These are phyloP conservation scores for Vitis amurensis DNA, from an alignment of 164 flowering plant genomes.

Conservation along the genomic window DNA sequence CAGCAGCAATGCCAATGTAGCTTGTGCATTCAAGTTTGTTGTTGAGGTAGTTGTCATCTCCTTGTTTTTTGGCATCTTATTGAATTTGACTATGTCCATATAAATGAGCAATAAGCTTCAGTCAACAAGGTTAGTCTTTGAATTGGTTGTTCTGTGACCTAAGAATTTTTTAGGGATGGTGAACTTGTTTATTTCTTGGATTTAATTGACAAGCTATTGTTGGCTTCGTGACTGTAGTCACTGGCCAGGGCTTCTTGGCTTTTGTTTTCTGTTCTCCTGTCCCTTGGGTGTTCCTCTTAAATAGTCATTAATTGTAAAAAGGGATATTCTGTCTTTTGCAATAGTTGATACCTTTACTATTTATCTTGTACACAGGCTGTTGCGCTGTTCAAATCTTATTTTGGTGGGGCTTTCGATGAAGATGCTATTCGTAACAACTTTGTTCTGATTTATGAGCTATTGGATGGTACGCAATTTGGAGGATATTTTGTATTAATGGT, in stretches of 20 bases:
- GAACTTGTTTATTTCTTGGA: no score
- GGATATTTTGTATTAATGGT: background rate
- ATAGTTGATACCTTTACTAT: constrained; percentile 10
- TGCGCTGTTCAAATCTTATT: constrained; percentile 89
- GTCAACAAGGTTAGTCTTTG: background rate
- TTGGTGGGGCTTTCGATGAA: constrained; percentile 98
- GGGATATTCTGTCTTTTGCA: background rate
- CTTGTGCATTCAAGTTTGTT: constrained; percentile 97
- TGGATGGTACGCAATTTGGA: constrained; percentile 69
- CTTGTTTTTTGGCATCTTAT: background rate
- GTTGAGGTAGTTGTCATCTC: constrained; percentile 74
- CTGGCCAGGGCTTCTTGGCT: no score
- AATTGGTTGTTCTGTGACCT: background rate
- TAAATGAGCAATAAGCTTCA: background rate
- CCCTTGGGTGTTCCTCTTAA: background rate
- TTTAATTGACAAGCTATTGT: no score
- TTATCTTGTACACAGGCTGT: constrained; percentile 72
- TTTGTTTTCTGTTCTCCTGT: background rate
- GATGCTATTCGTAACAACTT: constrained; percentile 98
- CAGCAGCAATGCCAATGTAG: constrained; percentile 98
- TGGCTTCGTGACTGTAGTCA: no score
- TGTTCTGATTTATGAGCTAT: constrained; percentile 91
- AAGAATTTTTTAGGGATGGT: no score
- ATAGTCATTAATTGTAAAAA: no score
- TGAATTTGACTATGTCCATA: background rate